These are phyloP conservation scores for Podochytrium sp. DNA, from an alignment of 192 early-diverging fungal genomes.

Conservation along the genomic window DNA sequence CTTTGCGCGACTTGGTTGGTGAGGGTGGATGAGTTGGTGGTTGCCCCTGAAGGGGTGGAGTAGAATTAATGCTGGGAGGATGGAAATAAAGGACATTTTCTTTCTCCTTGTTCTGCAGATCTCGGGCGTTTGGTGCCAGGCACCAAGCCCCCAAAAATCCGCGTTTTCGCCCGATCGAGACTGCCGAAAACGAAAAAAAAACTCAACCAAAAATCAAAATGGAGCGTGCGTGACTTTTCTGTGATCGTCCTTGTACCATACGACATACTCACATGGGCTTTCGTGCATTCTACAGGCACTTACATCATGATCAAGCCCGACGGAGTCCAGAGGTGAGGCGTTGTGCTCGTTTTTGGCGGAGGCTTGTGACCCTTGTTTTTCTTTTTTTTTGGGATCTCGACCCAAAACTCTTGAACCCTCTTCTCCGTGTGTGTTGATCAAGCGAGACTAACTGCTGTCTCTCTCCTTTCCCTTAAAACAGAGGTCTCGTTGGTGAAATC, in stretches of 20 bases:
- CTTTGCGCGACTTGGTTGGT: constrained; percentile 3
- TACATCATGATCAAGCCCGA: constrained; percentile 53
- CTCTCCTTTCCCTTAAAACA: constrained; percentile 4
- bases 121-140: too few species aligned
- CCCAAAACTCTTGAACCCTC: too few species aligned
- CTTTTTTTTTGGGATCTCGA: too few species aligned
- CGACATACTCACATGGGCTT: too few species aligned
- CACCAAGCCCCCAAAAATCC: too few species aligned
- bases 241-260: too few species aligned
- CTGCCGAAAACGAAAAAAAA: too few species aligned
- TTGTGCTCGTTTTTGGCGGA: background rate
- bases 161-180: too few species aligned
- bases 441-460: constrained; percentile 30
- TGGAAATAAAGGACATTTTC: background rate
- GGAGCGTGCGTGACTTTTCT: too few species aligned
- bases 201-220: too few species aligned
- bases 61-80: background rate
- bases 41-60: background rate
- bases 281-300: too few species aligned
- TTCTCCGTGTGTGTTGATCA: constrained; percentile 31
- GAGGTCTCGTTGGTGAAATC: constrained; percentile 90
- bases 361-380: background rate
- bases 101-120: background rate
- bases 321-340: constrained; percentile 21
- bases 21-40: background rate